phyloP scores from a whole-genome alignment of 1,284 basidiomycete species.

The Thelephora terrestris region DNA sequence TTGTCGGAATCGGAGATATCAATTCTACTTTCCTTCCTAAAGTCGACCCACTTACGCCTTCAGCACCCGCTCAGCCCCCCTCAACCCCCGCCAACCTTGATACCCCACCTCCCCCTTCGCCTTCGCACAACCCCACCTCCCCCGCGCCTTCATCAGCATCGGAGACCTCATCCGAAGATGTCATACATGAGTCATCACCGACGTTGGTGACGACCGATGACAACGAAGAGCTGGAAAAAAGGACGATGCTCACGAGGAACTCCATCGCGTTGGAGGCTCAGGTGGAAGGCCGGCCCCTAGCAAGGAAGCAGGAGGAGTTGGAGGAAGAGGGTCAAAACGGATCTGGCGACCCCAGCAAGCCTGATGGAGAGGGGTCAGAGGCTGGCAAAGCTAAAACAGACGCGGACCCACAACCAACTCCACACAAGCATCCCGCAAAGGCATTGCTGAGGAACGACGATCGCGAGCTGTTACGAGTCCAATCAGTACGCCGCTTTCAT shows the following conservation, averaged over 20 bases:
- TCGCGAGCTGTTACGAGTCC: slow-evolving; percentile 71
- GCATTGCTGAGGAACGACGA: slow-evolving; percentile 86
- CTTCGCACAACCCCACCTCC: slow-evolving; percentile 15
- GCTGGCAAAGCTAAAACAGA: slow-evolving; percentile 6
- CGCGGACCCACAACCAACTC: slow-evolving; percentile 13
- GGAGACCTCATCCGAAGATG: slow-evolving; percentile 4
- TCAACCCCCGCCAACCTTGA: slow-evolving; percentile 3
- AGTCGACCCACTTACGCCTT: slow-evolving; percentile 39
- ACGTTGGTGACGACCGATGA: slow-evolving; percentile 26
- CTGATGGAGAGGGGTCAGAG: slow-evolving; percentile 10
- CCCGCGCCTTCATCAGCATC: slow-evolving; percentile 13
- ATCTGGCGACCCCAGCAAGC: slow-evolving; percentile 10
- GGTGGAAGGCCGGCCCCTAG: slow-evolving; percentile 77
- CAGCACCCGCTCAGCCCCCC: slow-evolving; percentile 20
- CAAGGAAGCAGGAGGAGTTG: slow-evolving; percentile 79
- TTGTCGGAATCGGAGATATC: slow-evolving; percentile 97
- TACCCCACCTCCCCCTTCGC: slow-evolving; percentile 8
- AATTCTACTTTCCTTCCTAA: slow-evolving; percentile 90
- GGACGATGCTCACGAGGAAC: slow-evolving; percentile 50
- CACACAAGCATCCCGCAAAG: slow-evolving; percentile 42
- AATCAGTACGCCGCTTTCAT: slow-evolving; percentile 39
- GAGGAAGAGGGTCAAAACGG: slow-evolving; percentile 25
- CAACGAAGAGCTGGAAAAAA: slow-evolving; percentile 35
- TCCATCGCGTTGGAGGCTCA: slow-evolving; percentile 73
- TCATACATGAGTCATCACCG: slow-evolving; percentile 8